Base-by-base conservation (phyloP, 768 basidiomycete species). In the Suillus spraguei region DNA sequence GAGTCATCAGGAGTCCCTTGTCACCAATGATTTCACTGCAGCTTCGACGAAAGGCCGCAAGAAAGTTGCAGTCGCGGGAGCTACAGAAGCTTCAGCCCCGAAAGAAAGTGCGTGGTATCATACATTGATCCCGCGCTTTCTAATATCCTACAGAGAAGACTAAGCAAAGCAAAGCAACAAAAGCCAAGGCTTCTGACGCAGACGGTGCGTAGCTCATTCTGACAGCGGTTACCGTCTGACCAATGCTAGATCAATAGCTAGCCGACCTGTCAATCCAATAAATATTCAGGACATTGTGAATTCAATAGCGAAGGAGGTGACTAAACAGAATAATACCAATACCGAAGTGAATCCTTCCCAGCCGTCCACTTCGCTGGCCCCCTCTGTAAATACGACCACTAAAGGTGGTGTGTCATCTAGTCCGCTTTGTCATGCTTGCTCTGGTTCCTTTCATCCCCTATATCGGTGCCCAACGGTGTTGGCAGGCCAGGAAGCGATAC, bases 381-480 rank as follows among this genome's bases (percentile, higher is more conserved):
- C 28, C 38, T 4, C 56, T 58, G 56, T 58, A 58, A 58, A 41
- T 58, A 58, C 24, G 39, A 28, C 56, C 39, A 58, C 24, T 20
- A 61, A 60, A 20, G 16, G 36, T 39, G 50, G 38, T 59, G 53
- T 39, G 24, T 54, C 62, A 54, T 61, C 64, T 49, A 58, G 54
- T 61, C 64, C 62, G 0, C 60, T 63, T 1, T 85, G 87, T 64
- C 81, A 81, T 46, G 73, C 85, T 24, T 88, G 87, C 71, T 72
- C 75, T 22, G 71, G 71, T 5, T 80, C 83, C 8, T 74, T 77
- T 44, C 87, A 89, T 65, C 73, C 78, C 60, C 81, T 80, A n/a
- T 77, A 77, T 58, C 71, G 71, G 50, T 89, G 87, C 69, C 83
- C 84, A 6, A 70, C 80, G 28, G 76, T 88, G 32, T 63, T 74